Evolutionary conservation across 352 stramenopile genomes (phyloP), one percentile per base, ranked within the genome.

Genomic region (Pythium phragmitis): DNA sequence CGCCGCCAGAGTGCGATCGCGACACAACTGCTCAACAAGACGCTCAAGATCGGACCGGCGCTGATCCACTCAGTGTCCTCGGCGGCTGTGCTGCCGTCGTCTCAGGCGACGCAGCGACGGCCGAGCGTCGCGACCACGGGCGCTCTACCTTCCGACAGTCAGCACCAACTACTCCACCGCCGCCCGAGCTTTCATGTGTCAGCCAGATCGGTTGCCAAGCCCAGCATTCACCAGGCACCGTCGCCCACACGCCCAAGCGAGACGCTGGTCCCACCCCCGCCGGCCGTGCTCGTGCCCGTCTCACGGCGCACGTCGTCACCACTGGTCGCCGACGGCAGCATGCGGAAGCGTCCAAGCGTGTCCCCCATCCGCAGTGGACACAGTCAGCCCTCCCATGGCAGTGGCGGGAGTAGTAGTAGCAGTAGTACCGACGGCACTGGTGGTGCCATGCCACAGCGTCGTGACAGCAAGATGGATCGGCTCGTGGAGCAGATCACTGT

Each of bases 401-500:
- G 34, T 36, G 28, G 26, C 26, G 4, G 26, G 2, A 5, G 26
- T 30, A 30, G 26, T 30, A 30, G 26, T 30, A 30, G 26, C 26
- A 30, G 26, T 49, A 49, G 12, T 21, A 3, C 28, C 13, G 48
- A 12, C 2, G 47, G 47, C 13, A 13, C n/a, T 17, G 13, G 53
- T 28, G 37, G 19, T 4, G 4, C 19, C 0, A 37, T 14, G 30
- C 34, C 49, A 37, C 49, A 75, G 30, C 73, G 80, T 13, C 76
- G 75, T 23, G 75, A 87, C 37, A 82, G 75, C 56, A 85, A 85
- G 41, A 73, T 90, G 47, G 76, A 89, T 54, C 73, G 75, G 30
- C 68, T 92, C 5, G 73, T 88, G 26, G 84, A 92, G 61, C 84
- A 92, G 43, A 76, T 92, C 52, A 82, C 77, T 6, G 77, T 92